Conservation (phyloP, 2,329 filamentous ascomycete species). For the Juglanconis sp. region DNA sequence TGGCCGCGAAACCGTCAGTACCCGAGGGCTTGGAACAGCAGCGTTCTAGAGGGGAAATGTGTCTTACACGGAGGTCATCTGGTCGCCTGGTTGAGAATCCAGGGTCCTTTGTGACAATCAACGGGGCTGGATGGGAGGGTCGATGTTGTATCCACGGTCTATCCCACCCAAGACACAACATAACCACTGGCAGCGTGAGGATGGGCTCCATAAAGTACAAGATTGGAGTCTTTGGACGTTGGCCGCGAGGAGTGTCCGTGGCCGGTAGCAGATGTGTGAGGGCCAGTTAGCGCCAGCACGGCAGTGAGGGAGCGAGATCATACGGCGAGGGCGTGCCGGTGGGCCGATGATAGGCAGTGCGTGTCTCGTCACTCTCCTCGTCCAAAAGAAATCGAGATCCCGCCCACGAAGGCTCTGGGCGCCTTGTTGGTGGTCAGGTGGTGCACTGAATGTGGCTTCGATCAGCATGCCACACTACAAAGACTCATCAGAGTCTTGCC, state of each 20-base stretch:
- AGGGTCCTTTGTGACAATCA: neutral
- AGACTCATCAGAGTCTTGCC: neutral
- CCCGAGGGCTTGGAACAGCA: neutral
- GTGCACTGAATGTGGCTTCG: neutral
- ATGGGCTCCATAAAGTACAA: too few species aligned
- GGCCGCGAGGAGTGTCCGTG: too few species aligned
- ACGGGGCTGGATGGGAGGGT: neutral
- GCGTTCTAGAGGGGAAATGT: neutral
- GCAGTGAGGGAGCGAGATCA: too few species aligned
- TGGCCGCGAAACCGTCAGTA: neutral
- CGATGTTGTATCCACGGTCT: neutral
- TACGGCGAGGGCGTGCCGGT: too few species aligned
- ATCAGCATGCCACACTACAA: slow-evolving; percentile 15
- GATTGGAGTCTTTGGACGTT: too few species aligned
- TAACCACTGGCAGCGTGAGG: too few species aligned
- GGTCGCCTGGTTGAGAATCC: neutral
- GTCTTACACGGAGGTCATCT: neutral
- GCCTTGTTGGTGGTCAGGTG: slow-evolving; percentile 10
- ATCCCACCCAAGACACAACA: too few species aligned
- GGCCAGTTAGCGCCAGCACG: too few species aligned
- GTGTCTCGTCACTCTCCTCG: neutral
- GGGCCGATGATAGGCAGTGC: neutral
- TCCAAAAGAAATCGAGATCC: slow-evolving; percentile 7
- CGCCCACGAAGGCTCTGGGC: neutral
- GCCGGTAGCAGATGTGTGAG: too few species aligned